Evolutionary conservation across 2,329 filamentous ascomycete species (phyloP).

Genomic region (Neofusicoccum umdonicola): DNA sequence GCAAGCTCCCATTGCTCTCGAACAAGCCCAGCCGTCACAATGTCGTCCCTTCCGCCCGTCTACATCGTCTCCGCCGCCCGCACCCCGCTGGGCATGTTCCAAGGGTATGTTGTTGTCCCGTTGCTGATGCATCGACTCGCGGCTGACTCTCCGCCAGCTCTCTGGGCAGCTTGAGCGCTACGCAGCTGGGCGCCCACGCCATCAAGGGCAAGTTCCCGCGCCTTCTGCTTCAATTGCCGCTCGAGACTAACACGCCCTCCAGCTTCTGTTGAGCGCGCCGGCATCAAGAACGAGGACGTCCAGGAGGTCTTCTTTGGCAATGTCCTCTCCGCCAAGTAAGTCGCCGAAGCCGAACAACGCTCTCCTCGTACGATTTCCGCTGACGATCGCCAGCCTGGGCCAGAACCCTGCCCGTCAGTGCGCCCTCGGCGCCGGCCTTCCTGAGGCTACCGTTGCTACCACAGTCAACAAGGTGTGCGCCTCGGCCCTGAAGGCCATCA

Average conservation of each 20-base stretch:
- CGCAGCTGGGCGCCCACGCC: slow-evolving; percentile 82
- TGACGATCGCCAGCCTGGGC: slow-evolving; percentile 64
- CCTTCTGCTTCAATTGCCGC: slow-evolving; percentile 19
- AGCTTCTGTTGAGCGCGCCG: slow-evolving; percentile 80
- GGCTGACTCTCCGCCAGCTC: slow-evolving; percentile 57
- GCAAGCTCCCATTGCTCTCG: not conserved
- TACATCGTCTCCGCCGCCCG: slow-evolving; percentile 93
- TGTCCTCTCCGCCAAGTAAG: slow-evolving; percentile 91
- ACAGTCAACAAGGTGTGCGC: slow-evolving; percentile 99
- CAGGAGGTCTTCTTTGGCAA: slow-evolving; percentile 98
- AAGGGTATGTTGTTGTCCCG: slow-evolving; percentile 63
- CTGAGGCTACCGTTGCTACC: slow-evolving; percentile 76
- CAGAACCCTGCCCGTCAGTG: slow-evolving; percentile 96
- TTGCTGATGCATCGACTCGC: not conserved
- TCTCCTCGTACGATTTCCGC: not conserved
- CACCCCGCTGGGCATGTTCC: slow-evolving; percentile 91
- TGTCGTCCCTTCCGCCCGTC: slow-evolving; percentile 80
- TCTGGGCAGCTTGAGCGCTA: slow-evolving; percentile 80
- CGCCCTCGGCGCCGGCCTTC: slow-evolving; percentile 82
- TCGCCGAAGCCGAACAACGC: not conserved
- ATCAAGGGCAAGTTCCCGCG: slow-evolving; percentile 71
- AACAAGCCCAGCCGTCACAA: slow-evolving; percentile 35
- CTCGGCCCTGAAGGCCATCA: slow-evolving; percentile 89
- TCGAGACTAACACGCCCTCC: slow-evolving; percentile 22
- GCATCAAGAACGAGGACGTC: slow-evolving; percentile 84